Evolutionary conservation across 2,329 filamentous ascomycete species (phyloP).

Genomic region (Nemania diffusa): DNA sequence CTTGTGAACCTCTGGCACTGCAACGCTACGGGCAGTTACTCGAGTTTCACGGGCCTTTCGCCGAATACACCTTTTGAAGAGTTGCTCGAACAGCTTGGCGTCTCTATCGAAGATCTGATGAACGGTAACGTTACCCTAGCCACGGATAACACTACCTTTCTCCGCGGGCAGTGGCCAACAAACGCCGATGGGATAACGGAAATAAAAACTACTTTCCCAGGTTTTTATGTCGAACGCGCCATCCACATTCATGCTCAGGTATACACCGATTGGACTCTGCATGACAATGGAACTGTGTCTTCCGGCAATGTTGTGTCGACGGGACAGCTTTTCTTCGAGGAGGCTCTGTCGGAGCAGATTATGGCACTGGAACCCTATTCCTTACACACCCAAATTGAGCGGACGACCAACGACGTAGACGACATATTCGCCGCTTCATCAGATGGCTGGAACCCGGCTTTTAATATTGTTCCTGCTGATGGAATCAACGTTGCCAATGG

Average conservation of each 20-base stretch:
- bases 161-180: conserved; percentile 47
- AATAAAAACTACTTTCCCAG: conserved; percentile 42
- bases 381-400: conserved; percentile 50
- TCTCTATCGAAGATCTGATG: conserved; percentile 38
- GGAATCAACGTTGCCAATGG: conserved; percentile 50
- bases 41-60: conserved; percentile 45
- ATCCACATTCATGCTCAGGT: conserved; percentile 41
- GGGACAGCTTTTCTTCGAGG: conserved; percentile 35
- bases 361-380: conserved; percentile 51
- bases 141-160: conserved; percentile 47
- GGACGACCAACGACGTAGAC: conserved; percentile 49
- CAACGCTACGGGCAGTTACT: conserved; percentile 49
- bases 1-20: conserved; percentile 51
- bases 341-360: conserved; percentile 43
- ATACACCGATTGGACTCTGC: conserved; percentile 36
- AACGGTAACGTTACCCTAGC: conserved; percentile 38
- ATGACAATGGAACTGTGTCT: conserved; percentile 35
- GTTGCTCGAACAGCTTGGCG: conserved; percentile 47
- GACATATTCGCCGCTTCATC: conserved; percentile 36
- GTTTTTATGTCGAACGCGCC: conserved; percentile 42
- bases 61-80: conserved; percentile 47
- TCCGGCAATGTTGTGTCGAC: conserved; percentile 35
- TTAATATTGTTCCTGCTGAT: conserved; percentile 49
- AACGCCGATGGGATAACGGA: conserved; percentile 44
- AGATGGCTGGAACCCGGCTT: conserved; percentile 47